Evolutionary conservation across 75 land plant genomes (phyloP), one percentile per base, ranked within the genome.

Genomic region (Pseudotsuga menziesii): DNA sequence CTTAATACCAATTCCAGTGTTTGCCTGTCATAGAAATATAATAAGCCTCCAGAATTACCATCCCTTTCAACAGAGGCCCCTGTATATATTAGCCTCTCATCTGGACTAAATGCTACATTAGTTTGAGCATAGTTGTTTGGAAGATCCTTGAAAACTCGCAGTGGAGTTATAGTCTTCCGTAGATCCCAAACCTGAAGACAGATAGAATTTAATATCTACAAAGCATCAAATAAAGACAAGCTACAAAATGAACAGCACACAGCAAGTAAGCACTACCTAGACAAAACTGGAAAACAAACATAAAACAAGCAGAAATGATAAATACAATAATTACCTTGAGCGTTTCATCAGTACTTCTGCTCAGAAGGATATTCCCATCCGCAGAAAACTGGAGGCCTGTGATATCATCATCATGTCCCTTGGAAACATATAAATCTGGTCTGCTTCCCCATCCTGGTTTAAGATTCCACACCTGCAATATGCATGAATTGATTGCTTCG

Each of bases 401-500:
- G 4, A 97, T 92, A 75, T 94, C 99, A 78, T 98, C 91, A 74
- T 80, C 82, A 84, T 97, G 99, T 39, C 83, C 88, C 77, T 92
- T 97, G 58, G 77, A 84, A 75, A 97, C 77, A 76, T 85, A 78
- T 12, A 92, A 57, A 78, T 97, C 99, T 76, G 99, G 99, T 75
- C 99, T 88, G 83, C 98, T 97, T 81, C 98, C 99, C 99, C 99
- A 97, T 39, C 93, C 99, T 72, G 98, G 80, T 81, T 95, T 97
- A 35, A 94, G 80, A 61, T 85, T 92, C 99, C 99, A 97, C 36
- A 97, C 72, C 99, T 97, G 81, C 54, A 59, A 69, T 52, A n/a
- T 73, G 57, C 3, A 39, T n/a, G 39, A 29, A 67, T 29, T 67
- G 72, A 67, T 29, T 67, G 72, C 41, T 36, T 67, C 22, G 44